A percentile compares a stretch with the other conserved stretches of the same genome.
Conservation (phyloP, 2,329 filamentous ascomycete genomes). For the Fusarium staphyleae region DNA sequence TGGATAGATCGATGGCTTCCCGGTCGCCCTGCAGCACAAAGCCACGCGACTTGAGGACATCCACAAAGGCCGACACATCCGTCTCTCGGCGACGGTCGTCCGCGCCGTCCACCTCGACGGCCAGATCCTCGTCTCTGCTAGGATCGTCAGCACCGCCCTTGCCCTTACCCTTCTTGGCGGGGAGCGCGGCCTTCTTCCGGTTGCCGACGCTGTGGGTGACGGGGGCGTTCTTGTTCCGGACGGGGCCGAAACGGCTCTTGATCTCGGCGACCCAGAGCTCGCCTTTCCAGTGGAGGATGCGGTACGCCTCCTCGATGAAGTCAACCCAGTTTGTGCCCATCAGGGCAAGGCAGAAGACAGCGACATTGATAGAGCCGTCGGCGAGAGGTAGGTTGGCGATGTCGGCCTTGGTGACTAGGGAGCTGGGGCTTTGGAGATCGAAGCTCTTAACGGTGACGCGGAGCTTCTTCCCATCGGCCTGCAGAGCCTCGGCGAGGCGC, state of each 20-base stretch:
- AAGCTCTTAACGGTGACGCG: conserved; percentile 81
- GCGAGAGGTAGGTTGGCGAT: conserved; percentile 82
- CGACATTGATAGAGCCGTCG: conserved; percentile 80
- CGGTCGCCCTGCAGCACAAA: conserved; percentile 79
- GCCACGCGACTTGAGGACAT: conserved; percentile 79
- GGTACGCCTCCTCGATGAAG: conserved; percentile 95
- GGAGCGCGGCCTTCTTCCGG: conserved; percentile 59
- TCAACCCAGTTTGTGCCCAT: conserved; percentile 99
- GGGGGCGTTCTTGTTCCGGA: conserved; percentile 47
- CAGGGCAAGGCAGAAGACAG: conserved; percentile 92
- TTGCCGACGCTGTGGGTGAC: conserved; percentile 77
- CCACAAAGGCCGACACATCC: conserved; percentile 85
- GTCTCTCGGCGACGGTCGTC: conserved; percentile 74
- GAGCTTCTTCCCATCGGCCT: conserved; percentile 68
- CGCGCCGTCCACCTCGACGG: conserved; percentile 74
- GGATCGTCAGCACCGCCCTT: conserved; percentile 55
- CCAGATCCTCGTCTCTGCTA: conserved; percentile 63
- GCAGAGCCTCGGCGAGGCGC: conserved; percentile 74
- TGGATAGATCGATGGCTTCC: conserved; percentile 77
- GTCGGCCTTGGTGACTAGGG: conserved; percentile 85
- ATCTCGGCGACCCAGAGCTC: conserved; percentile 98
- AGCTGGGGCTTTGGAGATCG: conserved; percentile 80
- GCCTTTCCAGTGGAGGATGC: conserved; percentile 89
- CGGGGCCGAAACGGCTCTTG: conserved; percentile 79
- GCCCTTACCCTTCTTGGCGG: conserved; percentile 56